These are phyloP conservation scores for Pueraria montana DNA, from an alignment of 306 rosid species.

Conservation along the genomic window DNA sequence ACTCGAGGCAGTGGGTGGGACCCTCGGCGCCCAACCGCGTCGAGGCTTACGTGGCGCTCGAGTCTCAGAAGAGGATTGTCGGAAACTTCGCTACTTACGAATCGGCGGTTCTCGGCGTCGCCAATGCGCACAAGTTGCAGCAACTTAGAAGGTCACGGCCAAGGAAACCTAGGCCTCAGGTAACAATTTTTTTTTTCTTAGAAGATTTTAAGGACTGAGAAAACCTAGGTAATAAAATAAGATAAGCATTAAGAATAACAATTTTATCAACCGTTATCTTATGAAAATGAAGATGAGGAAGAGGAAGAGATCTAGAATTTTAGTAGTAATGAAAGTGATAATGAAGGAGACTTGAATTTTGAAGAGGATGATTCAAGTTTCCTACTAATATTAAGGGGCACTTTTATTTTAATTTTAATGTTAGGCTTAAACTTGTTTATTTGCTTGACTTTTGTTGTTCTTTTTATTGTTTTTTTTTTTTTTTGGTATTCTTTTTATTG, in stretches of 20 bases:
- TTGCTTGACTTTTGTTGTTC: background rate
- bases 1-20: slow-evolving; percentile 77
- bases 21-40: slow-evolving; percentile 64
- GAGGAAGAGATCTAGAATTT: background rate
- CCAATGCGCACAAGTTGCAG: slow-evolving; percentile 68
- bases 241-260: background rate
- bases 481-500: too few relatives aligned
- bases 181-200: background rate
- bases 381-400: too few relatives aligned
- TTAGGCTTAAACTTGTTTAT: background rate
- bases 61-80: slow-evolving; percentile 71
- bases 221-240: background rate
- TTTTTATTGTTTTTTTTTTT: background rate
- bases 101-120: slow-evolving; percentile 84
- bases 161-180: slow-evolving; percentile 78
- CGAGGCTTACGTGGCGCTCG: slow-evolving; percentile 83
- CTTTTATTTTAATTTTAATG: background rate
- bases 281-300: background rate
- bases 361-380: too few relatives aligned
- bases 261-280: background rate
- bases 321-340: background rate
- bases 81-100: slow-evolving; percentile 85
- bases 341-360: background rate
- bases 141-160: slow-evolving; percentile 80
- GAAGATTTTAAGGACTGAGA: background rate